A percentile compares a stretch with the other conserved stretches of the same genome.
Evolutionary conservation across 345 rosid species (phyloP).

Genomic region (Cardamine chenopodiifolia): DNA sequence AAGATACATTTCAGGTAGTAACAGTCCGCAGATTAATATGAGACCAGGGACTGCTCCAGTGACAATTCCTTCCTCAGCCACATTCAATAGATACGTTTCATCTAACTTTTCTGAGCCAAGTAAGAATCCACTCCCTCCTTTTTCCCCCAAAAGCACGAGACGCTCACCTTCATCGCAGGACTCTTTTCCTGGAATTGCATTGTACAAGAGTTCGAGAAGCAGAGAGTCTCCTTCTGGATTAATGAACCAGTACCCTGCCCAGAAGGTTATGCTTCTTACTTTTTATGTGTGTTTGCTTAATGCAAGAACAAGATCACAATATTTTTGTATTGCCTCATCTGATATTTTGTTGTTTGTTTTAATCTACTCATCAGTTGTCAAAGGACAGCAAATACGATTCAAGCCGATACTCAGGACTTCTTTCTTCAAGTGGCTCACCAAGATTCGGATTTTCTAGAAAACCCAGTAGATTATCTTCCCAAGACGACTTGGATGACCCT

Average conservation of each 20-base stretch:
- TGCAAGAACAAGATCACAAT: background rate
- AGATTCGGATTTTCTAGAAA: slow-evolving; percentile 77
- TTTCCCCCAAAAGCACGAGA: slow-evolving; percentile 75
- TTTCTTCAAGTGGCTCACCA: slow-evolving; percentile 87
- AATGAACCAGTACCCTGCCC: slow-evolving; percentile 59
- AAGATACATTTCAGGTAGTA: slow-evolving; percentile 47
- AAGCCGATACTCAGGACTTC: slow-evolving; percentile 79
- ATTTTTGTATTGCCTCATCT: slow-evolving; percentile 14
- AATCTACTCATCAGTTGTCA: slow-evolving; percentile 46
- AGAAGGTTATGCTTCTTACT: slow-evolving; percentile 51
- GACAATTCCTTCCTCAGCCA: slow-evolving; percentile 62
- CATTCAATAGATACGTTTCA: slow-evolving; percentile 57
- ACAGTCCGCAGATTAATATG: slow-evolving; percentile 47
- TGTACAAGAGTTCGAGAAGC: slow-evolving; percentile 60
- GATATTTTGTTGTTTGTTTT: slow-evolving; percentile 6
- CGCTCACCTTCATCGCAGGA: slow-evolving; percentile 79
- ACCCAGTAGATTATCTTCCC: slow-evolving; percentile 85
- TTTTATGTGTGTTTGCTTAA: background rate
- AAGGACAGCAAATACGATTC: slow-evolving; percentile 81
- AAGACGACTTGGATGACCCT: slow-evolving; percentile 73
- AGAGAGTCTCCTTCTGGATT: slow-evolving; percentile 68
- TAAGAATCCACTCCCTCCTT: slow-evolving; percentile 79
- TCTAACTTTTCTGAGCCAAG: slow-evolving; percentile 82
- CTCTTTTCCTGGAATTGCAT: slow-evolving; percentile 68
- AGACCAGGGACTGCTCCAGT: slow-evolving; percentile 84